Percentiles rank a stretch among this genome's conserved stretches.
These are phyloP conservation scores for Schizothecium vesticola DNA, from an alignment of 495 filamentous ascomycete species.

Conservation along the genomic window DNA sequence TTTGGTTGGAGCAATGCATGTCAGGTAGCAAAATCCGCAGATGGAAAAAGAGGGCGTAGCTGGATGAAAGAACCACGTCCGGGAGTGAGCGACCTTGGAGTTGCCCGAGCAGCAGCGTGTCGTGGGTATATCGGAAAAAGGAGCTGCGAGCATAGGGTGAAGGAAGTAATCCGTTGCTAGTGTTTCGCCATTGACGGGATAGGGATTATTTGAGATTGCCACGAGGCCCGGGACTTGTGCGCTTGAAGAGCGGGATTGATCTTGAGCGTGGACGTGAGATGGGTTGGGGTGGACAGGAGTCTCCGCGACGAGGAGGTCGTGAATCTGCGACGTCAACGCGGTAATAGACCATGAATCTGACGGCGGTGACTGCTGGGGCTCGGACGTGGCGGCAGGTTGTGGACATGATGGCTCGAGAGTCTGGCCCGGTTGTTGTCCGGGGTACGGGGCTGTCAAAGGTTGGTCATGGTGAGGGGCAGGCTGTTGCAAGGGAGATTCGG, in stretches of 20 bases:
- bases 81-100: not conserved
- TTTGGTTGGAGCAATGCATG: not conserved
- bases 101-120: not conserved
- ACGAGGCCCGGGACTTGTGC: not conserved
- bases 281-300: not conserved
- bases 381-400: not conserved
- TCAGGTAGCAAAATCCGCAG: constrained; percentile 2
- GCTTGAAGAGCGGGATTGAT: not conserved
- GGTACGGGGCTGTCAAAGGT: not conserved
- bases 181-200: not conserved
- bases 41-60: not conserved
- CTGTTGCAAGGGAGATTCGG: not conserved
- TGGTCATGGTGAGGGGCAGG: not conserved
- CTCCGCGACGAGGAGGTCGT: not conserved
- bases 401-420: not conserved
- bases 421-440: not conserved
- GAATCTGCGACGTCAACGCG: not conserved
- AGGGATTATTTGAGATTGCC: not conserved
- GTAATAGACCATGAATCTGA: not conserved
- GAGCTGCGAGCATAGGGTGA: not conserved
- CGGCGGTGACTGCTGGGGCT: not conserved
- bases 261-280: not conserved
- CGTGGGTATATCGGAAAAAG: not conserved
- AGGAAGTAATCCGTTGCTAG: not conserved
- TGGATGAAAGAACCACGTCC: not conserved